Percentiles rank a stretch among this genome's conserved stretches.
These are phyloP conservation scores for Sordariomycetes sp. DNA, from an alignment of 2,329 filamentous ascomycete species.

Conservation along the genomic window DNA sequence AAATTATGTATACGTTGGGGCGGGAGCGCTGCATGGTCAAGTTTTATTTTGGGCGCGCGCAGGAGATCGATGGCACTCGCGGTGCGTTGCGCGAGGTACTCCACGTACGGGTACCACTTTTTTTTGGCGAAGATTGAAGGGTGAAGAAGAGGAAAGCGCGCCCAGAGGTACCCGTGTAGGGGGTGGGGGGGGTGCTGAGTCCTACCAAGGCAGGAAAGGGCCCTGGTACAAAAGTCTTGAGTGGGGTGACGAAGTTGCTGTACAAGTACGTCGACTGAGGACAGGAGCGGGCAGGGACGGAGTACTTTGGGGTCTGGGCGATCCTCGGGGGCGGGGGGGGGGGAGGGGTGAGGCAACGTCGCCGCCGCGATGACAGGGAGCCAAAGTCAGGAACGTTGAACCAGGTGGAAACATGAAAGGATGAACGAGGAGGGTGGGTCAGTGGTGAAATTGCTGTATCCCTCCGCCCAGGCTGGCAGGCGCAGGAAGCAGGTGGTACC, in stretches of 20 bases:
- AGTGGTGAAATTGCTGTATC: background rate
- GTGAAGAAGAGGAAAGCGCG: background rate
- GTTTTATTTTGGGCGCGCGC: constrained; percentile 2
- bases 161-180: background rate
- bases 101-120: background rate
- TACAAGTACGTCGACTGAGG: background rate
- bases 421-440: background rate
- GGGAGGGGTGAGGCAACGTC: background rate
- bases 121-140: background rate
- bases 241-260: background rate
- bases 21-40: constrained; percentile 3
- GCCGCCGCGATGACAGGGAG: background rate
- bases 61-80: background rate
- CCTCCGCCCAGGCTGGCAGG: background rate
- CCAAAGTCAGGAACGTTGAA: background rate
- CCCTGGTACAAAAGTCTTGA: background rate
- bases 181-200: background rate
- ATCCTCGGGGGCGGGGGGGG: background rate
- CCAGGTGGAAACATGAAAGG: background rate
- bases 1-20: constrained; percentile 4
- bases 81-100: background rate
- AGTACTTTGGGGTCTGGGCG: background rate
- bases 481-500: background rate
- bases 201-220: background rate
- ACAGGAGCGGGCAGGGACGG: background rate